These are phyloP conservation scores for Podaxis sp. DNA, from an alignment of 768 basidiomycete genomes.

Conservation along the genomic window DNA sequence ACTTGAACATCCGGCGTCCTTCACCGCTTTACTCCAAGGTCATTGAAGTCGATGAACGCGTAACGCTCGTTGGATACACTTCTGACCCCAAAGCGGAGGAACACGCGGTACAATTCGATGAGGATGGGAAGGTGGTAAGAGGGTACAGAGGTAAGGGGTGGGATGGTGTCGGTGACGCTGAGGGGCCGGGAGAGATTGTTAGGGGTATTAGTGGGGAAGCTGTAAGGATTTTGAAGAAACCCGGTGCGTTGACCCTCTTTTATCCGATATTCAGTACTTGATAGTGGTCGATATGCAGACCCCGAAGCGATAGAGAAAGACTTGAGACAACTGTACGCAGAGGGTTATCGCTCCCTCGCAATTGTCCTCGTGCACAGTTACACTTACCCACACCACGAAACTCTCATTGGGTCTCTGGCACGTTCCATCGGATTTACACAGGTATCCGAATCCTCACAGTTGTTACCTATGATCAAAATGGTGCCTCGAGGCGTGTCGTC, in stretches of 20 bases:
- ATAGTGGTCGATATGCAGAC: constrained; percentile 37
- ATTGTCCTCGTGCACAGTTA: constrained; percentile 92
- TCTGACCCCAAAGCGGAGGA: constrained; percentile 81
- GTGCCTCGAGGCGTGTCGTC: constrained; percentile 90
- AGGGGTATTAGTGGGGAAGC: constrained; percentile 86
- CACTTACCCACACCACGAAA: constrained; percentile 87
- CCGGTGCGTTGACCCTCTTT: constrained; percentile 41
- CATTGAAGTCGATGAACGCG: constrained; percentile 83
- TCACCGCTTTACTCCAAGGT: constrained; percentile 75
- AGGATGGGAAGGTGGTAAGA: constrained; percentile 60
- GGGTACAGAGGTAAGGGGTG: constrained; percentile 79
- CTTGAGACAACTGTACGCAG: constrained; percentile 66
- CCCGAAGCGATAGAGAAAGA: constrained; percentile 50
- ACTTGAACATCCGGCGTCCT: constrained; percentile 83
- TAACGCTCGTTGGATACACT: constrained; percentile 91
- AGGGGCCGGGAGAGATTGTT: constrained; percentile 80
- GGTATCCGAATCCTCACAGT: constrained; percentile 81
- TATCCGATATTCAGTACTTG: background rate
- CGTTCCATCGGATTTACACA: constrained; percentile 83
- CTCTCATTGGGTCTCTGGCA: constrained; percentile 67
- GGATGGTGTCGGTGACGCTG: constrained; percentile 67
- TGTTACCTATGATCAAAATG: constrained; percentile 96
- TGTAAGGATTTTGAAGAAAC: constrained; percentile 75
- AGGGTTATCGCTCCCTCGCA: constrained; percentile 88
- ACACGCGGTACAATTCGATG: constrained; percentile 75